phyloP scores from a whole-genome alignment of 2,329 filamentous ascomycete genomes.

The Fusarium sambucinum region DNA sequence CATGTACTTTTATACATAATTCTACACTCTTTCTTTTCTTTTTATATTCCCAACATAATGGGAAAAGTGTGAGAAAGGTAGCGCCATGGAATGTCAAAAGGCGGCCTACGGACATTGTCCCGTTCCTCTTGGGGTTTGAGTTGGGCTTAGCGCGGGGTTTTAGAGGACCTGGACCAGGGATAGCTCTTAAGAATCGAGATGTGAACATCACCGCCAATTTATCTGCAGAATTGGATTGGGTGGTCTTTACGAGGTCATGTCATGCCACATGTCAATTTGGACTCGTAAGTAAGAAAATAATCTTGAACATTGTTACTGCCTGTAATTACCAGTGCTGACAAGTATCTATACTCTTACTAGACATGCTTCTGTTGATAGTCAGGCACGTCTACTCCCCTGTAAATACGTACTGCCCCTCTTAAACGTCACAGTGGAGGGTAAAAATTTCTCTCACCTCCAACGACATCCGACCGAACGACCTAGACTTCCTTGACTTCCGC shows the following conservation, averaged over 20 bases:
- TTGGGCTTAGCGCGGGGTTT: constrained; percentile 37
- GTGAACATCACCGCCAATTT: constrained; percentile 37
- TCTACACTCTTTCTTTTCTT: not conserved
- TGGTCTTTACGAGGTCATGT: constrained; percentile 17
- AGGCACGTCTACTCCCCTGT: constrained; percentile 2
- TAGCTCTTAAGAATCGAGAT: constrained; percentile 15
- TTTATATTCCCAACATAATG: constrained; percentile 16
- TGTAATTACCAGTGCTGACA: not conserved
- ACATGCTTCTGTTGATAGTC: not conserved
- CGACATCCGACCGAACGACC: not conserved
- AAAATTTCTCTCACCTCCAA: constrained; percentile 37
- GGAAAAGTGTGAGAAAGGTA: constrained; percentile 15
- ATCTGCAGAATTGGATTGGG: not conserved
- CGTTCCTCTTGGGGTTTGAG: constrained; percentile 2
- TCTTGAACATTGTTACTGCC: not conserved
- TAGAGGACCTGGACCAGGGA: not conserved
- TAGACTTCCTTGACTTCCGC: not conserved
- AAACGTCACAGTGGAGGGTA: constrained; percentile 47
- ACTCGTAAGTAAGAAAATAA: not conserved
- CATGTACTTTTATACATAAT: not conserved
- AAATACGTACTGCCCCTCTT: constrained; percentile 30
- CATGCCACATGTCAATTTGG: constrained; percentile 5
- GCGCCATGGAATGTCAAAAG: not conserved
- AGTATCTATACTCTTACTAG: not conserved
- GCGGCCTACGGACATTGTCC: constrained; percentile 16